phyloP scores from a whole-genome alignment of 371 early-diverging fungal species.

The Dichotomocladium elegans region DNA sequence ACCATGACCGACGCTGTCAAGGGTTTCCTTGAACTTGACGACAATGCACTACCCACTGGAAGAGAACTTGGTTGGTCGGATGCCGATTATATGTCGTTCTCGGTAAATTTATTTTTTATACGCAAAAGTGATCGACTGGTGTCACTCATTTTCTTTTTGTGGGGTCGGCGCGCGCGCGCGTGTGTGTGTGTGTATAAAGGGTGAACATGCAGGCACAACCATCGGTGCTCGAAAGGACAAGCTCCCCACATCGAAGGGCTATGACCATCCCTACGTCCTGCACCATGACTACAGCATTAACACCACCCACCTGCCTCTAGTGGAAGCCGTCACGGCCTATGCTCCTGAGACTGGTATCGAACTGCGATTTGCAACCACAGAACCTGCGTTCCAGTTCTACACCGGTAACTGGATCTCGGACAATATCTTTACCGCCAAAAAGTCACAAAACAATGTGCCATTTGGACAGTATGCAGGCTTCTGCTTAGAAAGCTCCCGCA shows the following conservation, averaged over 20 bases:
- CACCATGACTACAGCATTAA: slow-evolving; percentile 34
- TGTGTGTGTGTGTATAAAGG: slow-evolving; percentile 13
- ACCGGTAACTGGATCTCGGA: slow-evolving; percentile 59
- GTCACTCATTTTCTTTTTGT: too few species aligned
- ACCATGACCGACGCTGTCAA: slow-evolving; percentile 45
- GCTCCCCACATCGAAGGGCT: slow-evolving; percentile 39
- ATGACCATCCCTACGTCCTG: slow-evolving; percentile 67
- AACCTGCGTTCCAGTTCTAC: slow-evolving; percentile 77
- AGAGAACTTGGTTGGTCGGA: slow-evolving; percentile 35
- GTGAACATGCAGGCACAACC: slow-evolving; percentile 26
- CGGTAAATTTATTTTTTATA: too few species aligned
- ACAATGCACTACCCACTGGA: slow-evolving; percentile 66
- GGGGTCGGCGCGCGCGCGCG: too few species aligned
- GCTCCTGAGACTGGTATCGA: slow-evolving; percentile 62
- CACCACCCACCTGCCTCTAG: slow-evolving; percentile 31
- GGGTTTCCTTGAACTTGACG: slow-evolving; percentile 50
- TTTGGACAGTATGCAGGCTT: slow-evolving; percentile 50
- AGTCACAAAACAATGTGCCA: slow-evolving; percentile 23
- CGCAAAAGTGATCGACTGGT: too few species aligned
- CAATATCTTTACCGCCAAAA: slow-evolving; percentile 30
- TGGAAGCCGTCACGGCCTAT: slow-evolving; percentile 39
- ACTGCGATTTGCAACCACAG: slow-evolving; percentile 56
- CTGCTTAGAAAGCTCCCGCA: slow-evolving; percentile 66
- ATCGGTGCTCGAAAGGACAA: slow-evolving; percentile 43
- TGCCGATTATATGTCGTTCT: slow-evolving; percentile 52